Evolutionary conservation across 2,329 filamentous ascomycete species (phyloP), one percentile per base, ranked within the genome.

Genomic region (Ophiostoma himal-ulmi): DNA sequence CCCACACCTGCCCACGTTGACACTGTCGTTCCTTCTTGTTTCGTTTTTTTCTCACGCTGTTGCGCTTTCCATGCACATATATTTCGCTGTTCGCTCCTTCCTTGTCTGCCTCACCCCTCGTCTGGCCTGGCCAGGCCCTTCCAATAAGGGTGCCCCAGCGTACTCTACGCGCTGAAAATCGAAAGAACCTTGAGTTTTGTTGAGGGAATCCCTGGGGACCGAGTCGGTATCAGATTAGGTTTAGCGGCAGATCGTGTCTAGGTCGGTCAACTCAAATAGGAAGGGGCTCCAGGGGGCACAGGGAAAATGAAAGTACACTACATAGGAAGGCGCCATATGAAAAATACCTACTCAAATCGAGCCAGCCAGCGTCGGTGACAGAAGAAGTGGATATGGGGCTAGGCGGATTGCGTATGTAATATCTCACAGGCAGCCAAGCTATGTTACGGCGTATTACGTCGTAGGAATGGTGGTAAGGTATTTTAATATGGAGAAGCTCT

Each of bases 151-250:
- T 1, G n/a, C 11, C 11, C 4, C 52, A 57, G 34, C 36, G 20
- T 4, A 37, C 17, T 39, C 34, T 65, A 3, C 4, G 30, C 57
- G 26, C 57, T 62, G 26, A 62, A 62, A 65, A 65, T 36, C 20
- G 34, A 41, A 37, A 26, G 52, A 64, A n/a, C 20, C 14, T 62
- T 57, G 22, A 57, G n/a, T n/a, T 22, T 57, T 57, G 52, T 11
- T 57, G 7, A 8, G 68, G 30, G 7, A 34, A 36, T 57, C 22
- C 52, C 22, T 57, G 34, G 68, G 69, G 34, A 60, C 22, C 62
- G 62, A 69, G 68, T 80, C 79, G 79, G 79, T 80, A 74, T 75
- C 78, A 75, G 77, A 69, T 76, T 34, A 44, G 74, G 78, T 60
- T 77, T 80, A 79, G 79, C 75, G 73, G 44, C 60, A 7, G 64